Conservation (phyloP, 495 filamentous ascomycete genomes). For the Stereocaulon alpinum region DNA sequence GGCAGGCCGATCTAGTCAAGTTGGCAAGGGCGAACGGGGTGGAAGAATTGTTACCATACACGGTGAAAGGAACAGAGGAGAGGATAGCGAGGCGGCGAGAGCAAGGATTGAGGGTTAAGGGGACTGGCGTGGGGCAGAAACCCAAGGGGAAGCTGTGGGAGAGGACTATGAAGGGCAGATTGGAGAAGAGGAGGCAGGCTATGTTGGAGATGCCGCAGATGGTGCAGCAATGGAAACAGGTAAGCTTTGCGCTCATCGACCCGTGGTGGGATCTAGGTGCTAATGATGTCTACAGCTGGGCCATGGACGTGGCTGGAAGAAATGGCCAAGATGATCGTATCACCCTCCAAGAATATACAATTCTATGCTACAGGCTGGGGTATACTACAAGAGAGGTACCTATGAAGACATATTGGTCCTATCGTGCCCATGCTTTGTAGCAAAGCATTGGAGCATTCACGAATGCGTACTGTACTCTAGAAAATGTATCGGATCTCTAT, state of each 20-base stretch:
- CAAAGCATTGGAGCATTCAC: background rate
- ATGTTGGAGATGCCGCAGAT: constrained; percentile 91
- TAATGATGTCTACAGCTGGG: constrained; percentile 49
- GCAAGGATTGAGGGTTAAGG: constrained; percentile 69
- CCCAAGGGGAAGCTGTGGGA: constrained; percentile 95
- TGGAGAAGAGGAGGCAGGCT: constrained; percentile 80
- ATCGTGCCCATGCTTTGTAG: background rate
- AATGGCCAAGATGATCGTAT: constrained; percentile 48
- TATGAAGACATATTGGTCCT: background rate
- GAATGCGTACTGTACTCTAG: background rate
- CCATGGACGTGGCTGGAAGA: constrained; percentile 80
- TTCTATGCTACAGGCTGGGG: background rate
- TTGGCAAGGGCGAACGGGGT: constrained; percentile 70
- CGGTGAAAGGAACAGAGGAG: constrained; percentile 62
- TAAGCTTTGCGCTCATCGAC: constrained; percentile 31
- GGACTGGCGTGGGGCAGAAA: constrained; percentile 81
- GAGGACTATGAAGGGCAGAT: constrained; percentile 67
- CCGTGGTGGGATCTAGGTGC: background rate
- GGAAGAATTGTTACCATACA: constrained; percentile 70
- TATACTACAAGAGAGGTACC: background rate
- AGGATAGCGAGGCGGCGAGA: constrained; percentile 55
- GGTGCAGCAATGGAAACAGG: constrained; percentile 88
- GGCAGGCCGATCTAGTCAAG: constrained; percentile 88
- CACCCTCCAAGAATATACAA: no score
- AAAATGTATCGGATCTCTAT: constrained; percentile 22